Conservation (phyloP, 345 rosid species). For the Raphanus raphanistrum region DNA sequence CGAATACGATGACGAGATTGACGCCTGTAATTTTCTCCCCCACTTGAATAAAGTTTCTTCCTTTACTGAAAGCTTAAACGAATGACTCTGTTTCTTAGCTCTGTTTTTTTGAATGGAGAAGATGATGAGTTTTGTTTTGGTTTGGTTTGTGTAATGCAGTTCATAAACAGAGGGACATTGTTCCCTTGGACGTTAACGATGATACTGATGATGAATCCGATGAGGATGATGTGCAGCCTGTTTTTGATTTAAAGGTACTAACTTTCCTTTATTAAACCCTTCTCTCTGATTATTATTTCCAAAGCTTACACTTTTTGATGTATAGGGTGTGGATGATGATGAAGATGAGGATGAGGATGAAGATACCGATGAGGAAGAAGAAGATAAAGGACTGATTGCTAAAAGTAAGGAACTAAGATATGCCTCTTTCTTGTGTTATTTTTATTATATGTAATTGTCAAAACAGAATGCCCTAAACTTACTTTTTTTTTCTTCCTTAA, state of each 20-base stretch:
- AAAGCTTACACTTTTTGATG: neutral
- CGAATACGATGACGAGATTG: slow-evolving; percentile 65
- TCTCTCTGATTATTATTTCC: neutral
- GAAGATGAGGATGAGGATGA: slow-evolving; percentile 52
- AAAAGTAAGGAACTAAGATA: slow-evolving; percentile 69
- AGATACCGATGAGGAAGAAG: slow-evolving; percentile 42
- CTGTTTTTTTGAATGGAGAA: neutral
- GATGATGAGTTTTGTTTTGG: neutral
- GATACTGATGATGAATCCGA: slow-evolving; percentile 61
- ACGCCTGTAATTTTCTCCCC: slow-evolving; percentile 51
- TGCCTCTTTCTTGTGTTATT: neutral
- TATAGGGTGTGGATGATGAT: slow-evolving; percentile 31
- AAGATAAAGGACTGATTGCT: slow-evolving; percentile 47
- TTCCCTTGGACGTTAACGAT: slow-evolving; percentile 62
- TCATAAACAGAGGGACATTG: slow-evolving; percentile 82
- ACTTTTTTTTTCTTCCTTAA: neutral
- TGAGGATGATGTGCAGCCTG: slow-evolving; percentile 72
- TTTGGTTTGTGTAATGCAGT: slow-evolving; percentile 41
- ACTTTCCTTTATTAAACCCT: neutral
- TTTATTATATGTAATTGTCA: neutral
- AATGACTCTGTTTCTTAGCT: slow-evolving; percentile 11
- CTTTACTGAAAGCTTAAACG: neutral
- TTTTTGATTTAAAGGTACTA: slow-evolving; percentile 63
- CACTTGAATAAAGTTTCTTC: neutral
- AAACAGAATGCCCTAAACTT: neutral